Evolutionary conservation across 2,329 filamentous ascomycete species (phyloP), one percentile per base, ranked within the genome.

Genomic region (Coniella vitis): DNA sequence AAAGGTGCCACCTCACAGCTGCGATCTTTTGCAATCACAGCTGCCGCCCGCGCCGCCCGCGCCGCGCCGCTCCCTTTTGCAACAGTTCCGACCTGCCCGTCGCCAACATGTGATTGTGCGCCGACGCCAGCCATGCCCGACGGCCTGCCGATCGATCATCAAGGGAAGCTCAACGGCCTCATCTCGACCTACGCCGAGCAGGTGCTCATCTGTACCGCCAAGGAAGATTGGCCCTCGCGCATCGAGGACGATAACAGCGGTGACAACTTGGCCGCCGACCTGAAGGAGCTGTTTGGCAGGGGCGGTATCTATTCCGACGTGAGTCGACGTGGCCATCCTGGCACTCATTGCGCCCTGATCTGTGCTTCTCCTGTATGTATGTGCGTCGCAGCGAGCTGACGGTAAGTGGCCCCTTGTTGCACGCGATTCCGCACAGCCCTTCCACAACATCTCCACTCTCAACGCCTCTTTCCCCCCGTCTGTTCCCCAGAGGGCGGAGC

Each of bases 121-220:
- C 68, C 78, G 2, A 84, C 74, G 47, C 82, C 86, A 0, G 56
- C 66, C 12, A 75, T 85, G 69, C 84, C 84, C 1, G 68, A 75
- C 7, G 83, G 79, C 3, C 73, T 94, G 14, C 79, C 83, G 19
- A 90, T 96, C 46, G 90, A 96, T 61, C 74, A 76, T 58, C 75
- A 79, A 53, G 78, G 78, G 35, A 73, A 77, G 16, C 70, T 96
- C 38, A 84, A 86, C 61, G 87, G 87, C 12, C 84, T 86, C 5
- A 90, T 95, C 68, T 74, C 85, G 2, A 72, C 76, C 1, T 95
- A 95, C 63, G 75, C 82, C 1, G 84, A 94, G 65, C 90, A 96
- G 58, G 78, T 96, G 3, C 67, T 97, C 9, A 74, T 96, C 13
- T 90, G 86, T 54, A 95, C 90, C 0, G 90, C 88, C 4, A 79